Evolutionary conservation across 2,329 filamentous ascomycete species (phyloP).

Genomic region (Paradendryphiella salina): DNA sequence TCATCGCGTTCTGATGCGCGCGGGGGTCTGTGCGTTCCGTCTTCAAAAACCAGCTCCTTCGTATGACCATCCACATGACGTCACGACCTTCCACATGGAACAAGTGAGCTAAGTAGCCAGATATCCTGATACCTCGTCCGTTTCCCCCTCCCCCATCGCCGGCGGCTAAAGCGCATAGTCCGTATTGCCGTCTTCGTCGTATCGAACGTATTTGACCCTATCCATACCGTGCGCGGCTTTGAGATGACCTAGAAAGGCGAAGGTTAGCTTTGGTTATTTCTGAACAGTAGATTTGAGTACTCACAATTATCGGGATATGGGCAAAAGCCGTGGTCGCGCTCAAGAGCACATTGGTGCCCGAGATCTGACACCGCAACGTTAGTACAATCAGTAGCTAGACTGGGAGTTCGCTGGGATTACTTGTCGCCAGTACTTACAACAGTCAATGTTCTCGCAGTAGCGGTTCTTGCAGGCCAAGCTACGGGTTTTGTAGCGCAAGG

Average conservation of each 20-base stretch:
- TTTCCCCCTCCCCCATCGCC: neutral
- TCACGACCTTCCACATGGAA: neutral
- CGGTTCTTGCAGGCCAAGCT: constrained; percentile 45
- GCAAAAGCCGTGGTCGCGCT: constrained; percentile 46
- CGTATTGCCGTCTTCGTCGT: constrained; percentile 30
- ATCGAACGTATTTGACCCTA: constrained; percentile 34
- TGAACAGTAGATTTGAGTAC: neutral
- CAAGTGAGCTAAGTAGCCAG: neutral
- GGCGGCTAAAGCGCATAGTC: constrained; percentile 18
- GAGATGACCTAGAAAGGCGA: constrained; percentile 31
- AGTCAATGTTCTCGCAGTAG: constrained; percentile 49
- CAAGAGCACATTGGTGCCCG: constrained; percentile 48
- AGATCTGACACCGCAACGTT: constrained; percentile 28
- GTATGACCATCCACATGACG: neutral
- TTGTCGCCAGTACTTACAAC: constrained; percentile 36
- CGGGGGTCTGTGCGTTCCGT: no score
- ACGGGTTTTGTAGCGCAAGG: constrained; percentile 50
- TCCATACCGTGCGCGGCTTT: constrained; percentile 48
- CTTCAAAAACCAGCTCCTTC: no score
- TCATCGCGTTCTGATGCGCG: no score
- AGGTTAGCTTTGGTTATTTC: neutral
- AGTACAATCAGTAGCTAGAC: neutral
- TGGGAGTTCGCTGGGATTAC: neutral
- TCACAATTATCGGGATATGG: constrained; percentile 42
- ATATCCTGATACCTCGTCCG: neutral